Base-by-base conservation (phyloP, 176 grass and related monocot species). In the Areca catechu region DNA sequence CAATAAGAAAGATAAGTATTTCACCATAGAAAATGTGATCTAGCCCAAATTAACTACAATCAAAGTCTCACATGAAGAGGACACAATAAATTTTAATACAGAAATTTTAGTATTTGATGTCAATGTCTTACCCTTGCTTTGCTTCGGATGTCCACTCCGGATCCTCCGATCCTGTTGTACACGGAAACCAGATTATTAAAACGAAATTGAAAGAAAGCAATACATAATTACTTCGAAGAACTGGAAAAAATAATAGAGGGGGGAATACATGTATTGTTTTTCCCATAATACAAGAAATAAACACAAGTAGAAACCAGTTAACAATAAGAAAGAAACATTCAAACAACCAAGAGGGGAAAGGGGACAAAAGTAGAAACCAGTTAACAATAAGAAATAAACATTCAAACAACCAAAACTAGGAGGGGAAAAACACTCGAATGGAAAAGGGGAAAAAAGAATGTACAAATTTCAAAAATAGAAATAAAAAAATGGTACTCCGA, bases 71-170 rank as follows among this genome's bases (percentile, higher is more conserved):
- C 5, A 29, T 29, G 5, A 7, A 4, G 27, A 29, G 27, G 27
- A 29, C 27, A 29, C 5, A 6, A 29, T 4, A 29, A 29, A 29
- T 29, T 29, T 29, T 29, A 29, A 29, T 6, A 6, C 27, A 29
- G 5, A 29, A 5, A 6, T 29, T 29, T 29, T 29, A 29, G 27
- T 6, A 6, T 29, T 4, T 37, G 34, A 43, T 43, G 7, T 12
- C 7, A 56, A 63, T 20, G 57, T 53, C 57, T 21, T 77, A 89
- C 85, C 69, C 80, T 91, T 73, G 72, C 83, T 74, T 97, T 97
- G 92, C 92, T 97, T 79, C 92, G 79, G 37, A 97, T 67, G 50
- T 97, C 92, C 68, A 97, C 79, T 4, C 86, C 86, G 18, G 92
- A 77, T 19, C 83, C 92, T 15, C 92, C 92, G 50, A 97, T 63